Conservation (phyloP, 2,329 filamentous ascomycete genomes). For the Ophiocordyceps sinensis region DNA sequence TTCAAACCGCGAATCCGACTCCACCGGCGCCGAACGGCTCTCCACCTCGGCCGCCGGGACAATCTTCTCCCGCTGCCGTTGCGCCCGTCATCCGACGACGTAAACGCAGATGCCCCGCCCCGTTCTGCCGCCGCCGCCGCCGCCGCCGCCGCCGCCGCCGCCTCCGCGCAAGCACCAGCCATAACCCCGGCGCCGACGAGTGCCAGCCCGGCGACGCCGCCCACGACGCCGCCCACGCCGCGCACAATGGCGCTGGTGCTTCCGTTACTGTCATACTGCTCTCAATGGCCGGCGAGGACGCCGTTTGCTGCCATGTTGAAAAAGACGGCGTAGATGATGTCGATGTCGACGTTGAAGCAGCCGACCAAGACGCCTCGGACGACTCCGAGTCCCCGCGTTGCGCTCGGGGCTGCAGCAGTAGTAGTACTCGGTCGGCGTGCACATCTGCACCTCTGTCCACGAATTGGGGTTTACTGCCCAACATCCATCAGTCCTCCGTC, state of each 20-base stretch:
- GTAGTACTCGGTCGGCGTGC: background rate
- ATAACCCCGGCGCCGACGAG: background rate
- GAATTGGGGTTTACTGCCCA: background rate
- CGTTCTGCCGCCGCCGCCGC: too few relatives aligned
- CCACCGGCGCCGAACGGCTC: too few relatives aligned
- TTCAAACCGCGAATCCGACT: too few relatives aligned
- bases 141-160: too few relatives aligned
- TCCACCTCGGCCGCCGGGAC: too few relatives aligned
- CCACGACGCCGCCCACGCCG: background rate
- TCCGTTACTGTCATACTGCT: background rate
- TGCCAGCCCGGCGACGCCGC: background rate
- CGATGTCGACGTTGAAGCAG: background rate
- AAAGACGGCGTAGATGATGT: background rate
- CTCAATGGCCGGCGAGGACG: too few relatives aligned
- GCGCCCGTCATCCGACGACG: too few relatives aligned
- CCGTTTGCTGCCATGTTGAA: background rate
- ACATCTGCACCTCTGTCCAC: background rate
- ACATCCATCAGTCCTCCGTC: background rate
- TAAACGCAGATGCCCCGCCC: too few relatives aligned
- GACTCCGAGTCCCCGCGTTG: background rate
- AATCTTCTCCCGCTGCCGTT: too few relatives aligned
- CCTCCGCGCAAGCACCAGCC: background rate
- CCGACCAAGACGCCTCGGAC: background rate
- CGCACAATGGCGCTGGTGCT: background rate
- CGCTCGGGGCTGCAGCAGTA: conserved; percentile 1